phyloP scores from a whole-genome alignment of 2,329 filamentous ascomycete genomes.

The Fusarium redolens region DNA sequence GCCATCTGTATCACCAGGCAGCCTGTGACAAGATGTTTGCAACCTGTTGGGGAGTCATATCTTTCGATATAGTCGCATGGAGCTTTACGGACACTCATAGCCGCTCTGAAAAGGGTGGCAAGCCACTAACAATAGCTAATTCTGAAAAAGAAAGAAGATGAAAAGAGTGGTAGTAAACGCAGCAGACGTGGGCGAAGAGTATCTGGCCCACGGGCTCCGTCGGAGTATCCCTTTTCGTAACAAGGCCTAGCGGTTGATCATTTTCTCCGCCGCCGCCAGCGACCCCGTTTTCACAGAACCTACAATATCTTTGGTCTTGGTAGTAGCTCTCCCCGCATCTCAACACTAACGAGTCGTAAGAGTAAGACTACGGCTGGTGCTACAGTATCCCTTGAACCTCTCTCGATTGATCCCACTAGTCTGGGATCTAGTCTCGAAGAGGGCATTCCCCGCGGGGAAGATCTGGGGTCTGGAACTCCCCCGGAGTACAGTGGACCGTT shows the following conservation, averaged over 20 bases:
- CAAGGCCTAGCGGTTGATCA: background rate
- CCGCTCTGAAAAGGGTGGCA: no score
- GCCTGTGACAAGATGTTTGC: fast-evolving
- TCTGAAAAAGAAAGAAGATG: no score
- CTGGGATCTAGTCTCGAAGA: background rate
- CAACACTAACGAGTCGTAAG: background rate
- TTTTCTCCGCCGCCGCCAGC: background rate
- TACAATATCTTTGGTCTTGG: background rate
- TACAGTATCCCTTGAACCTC: background rate
- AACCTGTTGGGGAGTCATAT: no score
- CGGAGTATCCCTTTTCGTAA: background rate
- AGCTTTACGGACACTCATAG: no score
- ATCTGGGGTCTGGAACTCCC: background rate
- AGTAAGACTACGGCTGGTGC: no score
- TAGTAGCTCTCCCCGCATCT: background rate
- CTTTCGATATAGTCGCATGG: no score
- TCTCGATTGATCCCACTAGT: background rate
- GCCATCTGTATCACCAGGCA: background rate
- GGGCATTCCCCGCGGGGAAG: background rate
- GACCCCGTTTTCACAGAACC: no score
- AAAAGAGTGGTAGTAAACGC: no score
- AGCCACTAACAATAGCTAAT: no score
- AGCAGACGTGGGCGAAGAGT: no score
- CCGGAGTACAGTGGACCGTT: background rate
- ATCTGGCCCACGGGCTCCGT: no score